Conservation (phyloP, 768 basidiomycete species). For the Tephrocybe rancida region DNA sequence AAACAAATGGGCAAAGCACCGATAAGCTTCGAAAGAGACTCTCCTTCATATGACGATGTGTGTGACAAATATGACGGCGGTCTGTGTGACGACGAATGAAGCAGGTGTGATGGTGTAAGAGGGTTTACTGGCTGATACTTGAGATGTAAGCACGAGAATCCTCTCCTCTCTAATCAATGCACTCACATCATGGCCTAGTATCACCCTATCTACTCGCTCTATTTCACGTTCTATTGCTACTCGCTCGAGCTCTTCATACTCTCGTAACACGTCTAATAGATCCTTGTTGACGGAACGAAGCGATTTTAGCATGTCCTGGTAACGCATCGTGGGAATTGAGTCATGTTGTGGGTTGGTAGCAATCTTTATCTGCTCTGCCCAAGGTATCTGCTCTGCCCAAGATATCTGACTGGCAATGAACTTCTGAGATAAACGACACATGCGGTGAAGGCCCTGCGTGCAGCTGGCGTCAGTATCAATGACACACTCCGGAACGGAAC, state of each 20-base stretch:
- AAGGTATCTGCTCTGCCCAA: slow-evolving; percentile 50
- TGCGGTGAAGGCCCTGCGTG: slow-evolving; percentile 78
- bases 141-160: too few species aligned
- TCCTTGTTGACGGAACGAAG: slow-evolving; percentile 78
- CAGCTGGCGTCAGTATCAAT: background rate
- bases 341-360: too few species aligned
- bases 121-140: too few species aligned
- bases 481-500: background rate
- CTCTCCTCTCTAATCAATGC: too few species aligned
- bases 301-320: slow-evolving; percentile 74
- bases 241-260: slow-evolving; percentile 78
- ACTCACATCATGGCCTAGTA: slow-evolving; percentile 51
- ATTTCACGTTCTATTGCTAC: slow-evolving; percentile 65
- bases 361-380: too few species aligned
- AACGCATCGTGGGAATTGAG: slow-evolving; percentile 42
- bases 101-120: too few species aligned
- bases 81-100: too few species aligned
- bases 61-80: too few species aligned
- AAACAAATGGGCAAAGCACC: too few species aligned
- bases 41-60: too few species aligned
- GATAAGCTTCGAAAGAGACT: too few species aligned
- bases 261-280: slow-evolving; percentile 64
- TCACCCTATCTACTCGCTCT: slow-evolving; percentile 27
- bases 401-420: slow-evolving; percentile 85
- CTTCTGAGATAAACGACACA: slow-evolving; percentile 82